Evolutionary conservation across 108 stramenopile genomes (phyloP).

Genomic region (Schizochytrium sp.): DNA sequence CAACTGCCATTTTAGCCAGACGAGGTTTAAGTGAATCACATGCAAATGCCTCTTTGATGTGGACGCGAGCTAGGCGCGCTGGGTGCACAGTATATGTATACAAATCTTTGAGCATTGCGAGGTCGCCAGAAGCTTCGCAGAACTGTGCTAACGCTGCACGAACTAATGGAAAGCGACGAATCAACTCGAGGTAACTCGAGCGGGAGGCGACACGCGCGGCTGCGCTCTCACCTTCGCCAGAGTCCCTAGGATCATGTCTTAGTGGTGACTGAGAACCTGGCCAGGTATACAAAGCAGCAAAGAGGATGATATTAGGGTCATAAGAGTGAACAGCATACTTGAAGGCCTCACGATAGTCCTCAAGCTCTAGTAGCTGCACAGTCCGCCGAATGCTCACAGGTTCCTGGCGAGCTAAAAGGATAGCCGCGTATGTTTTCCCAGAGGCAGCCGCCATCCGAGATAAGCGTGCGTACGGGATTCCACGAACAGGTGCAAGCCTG

Average conservation of each 20-base stretch:
- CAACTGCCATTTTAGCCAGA: slow-evolving; percentile 4
- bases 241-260: background rate
- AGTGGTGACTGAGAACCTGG: background rate
- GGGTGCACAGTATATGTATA: background rate
- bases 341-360: slow-evolving; percentile 34
- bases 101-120: slow-evolving; percentile 39
- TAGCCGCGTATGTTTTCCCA: background rate
- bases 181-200: background rate
- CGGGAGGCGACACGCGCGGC: background rate
- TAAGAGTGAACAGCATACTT: slow-evolving; percentile 35
- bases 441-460: background rate
- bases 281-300: background rate
- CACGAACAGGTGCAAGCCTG: slow-evolving; percentile 50
- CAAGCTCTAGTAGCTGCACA: slow-evolving; percentile 32
- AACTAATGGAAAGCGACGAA: slow-evolving; percentile 7
- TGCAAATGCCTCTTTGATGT: slow-evolving; percentile 7
- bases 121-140: slow-evolving; percentile 11
- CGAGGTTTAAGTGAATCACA: background rate
- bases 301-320: slow-evolving; percentile 6
- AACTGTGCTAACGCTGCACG: background rate
- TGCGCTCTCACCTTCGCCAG: background rate
- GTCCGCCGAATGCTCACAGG: slow-evolving; percentile 25
- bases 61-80: background rate
- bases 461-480: slow-evolving; percentile 43
- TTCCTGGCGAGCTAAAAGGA: slow-evolving; percentile 25